phyloP scores from a whole-genome alignment of 805 yeast species.

The Ogataea saltuana region DNA sequence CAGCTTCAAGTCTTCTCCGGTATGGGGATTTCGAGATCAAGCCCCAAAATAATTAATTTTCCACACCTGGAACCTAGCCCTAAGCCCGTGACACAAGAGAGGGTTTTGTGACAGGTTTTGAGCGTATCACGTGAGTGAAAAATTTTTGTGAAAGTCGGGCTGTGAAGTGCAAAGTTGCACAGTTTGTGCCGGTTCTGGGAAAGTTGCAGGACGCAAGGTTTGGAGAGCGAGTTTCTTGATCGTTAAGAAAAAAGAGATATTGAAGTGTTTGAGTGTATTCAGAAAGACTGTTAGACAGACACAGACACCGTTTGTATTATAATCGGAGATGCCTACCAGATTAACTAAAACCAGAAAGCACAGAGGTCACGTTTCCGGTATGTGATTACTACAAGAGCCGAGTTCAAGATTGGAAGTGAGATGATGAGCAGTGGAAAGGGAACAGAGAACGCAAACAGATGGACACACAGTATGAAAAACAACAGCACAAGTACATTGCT shows the following conservation, averaged over 20 bases:
- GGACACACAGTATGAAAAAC: background rate
- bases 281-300: conserved; percentile 9
- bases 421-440: background rate
- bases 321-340: conserved; percentile 89
- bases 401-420: conserved; percentile 2
- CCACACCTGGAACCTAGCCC: no score
- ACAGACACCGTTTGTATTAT: conserved; percentile 13
- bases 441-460: background rate
- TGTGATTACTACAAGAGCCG: no score
- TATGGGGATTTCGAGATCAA: no score
- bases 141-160: conserved; percentile 15
- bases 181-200: conserved; percentile 7
- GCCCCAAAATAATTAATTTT: no score
- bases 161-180: conserved; percentile 9
- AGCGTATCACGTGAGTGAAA: conserved; percentile 10
- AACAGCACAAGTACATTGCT: background rate
- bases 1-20: no score
- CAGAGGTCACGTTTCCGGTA: conserved; percentile 99
- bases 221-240: conserved; percentile 2
- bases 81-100: conserved; percentile 12
- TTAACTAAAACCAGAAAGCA: conserved; percentile 99
- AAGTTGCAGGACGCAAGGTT: conserved; percentile 3
- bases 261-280: conserved; percentile 5
- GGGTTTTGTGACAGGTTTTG: conserved; percentile 11
- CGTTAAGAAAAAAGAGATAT: conserved; percentile 1